A percentile compares a stretch with the other conserved stretches of the same genome.
Conservation (phyloP, 2,329 filamentous ascomycete species). For the Orbilia blumenaviensis region DNA sequence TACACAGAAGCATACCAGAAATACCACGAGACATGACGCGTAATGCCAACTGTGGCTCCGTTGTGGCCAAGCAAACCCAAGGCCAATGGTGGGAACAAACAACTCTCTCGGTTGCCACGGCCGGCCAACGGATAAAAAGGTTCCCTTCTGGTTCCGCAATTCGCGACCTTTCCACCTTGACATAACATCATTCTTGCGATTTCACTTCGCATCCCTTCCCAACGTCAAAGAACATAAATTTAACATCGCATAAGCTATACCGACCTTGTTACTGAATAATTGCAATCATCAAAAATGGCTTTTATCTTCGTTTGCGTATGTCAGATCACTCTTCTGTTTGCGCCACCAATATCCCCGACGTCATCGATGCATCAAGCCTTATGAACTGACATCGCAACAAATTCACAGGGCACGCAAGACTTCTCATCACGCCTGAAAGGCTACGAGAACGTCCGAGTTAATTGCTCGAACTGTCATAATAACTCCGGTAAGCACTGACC, state of each 20-base stretch:
- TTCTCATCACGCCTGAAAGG: slow-evolving; percentile 64
- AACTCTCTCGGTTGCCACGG: slow-evolving; percentile 6
- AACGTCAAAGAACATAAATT: neutral
- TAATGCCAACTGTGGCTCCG: slow-evolving; percentile 43
- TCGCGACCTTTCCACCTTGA: slow-evolving; percentile 7
- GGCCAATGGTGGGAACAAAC: slow-evolving; percentile 1
- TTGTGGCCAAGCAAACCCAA: slow-evolving; percentile 42
- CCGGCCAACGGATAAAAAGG: slow-evolving; percentile 45
- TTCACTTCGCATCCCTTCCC: neutral
- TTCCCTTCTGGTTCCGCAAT: slow-evolving; percentile 22
- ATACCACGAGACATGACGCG: slow-evolving; percentile 34
- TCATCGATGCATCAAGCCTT: slow-evolving; percentile 21
- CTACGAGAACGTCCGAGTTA: slow-evolving; percentile 65
- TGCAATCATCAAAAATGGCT: slow-evolving; percentile 22
- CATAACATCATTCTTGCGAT: slow-evolving; percentile 18
- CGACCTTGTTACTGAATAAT: neutral
- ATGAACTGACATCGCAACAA: slow-evolving; percentile 27
- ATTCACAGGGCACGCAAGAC: slow-evolving; percentile 59
- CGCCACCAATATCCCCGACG: neutral
- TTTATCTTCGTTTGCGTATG: slow-evolving; percentile 53
- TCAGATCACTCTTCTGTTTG: neutral
- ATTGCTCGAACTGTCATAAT: slow-evolving; percentile 68
- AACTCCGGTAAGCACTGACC: slow-evolving; percentile 38
- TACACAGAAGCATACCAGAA: neutral
- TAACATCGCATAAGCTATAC: neutral